Percentiles rank a stretch among this genome's conserved stretches.
Conservation (phyloP, 2,329 filamentous ascomycete species). For the Colletotrichum cereale region DNA sequence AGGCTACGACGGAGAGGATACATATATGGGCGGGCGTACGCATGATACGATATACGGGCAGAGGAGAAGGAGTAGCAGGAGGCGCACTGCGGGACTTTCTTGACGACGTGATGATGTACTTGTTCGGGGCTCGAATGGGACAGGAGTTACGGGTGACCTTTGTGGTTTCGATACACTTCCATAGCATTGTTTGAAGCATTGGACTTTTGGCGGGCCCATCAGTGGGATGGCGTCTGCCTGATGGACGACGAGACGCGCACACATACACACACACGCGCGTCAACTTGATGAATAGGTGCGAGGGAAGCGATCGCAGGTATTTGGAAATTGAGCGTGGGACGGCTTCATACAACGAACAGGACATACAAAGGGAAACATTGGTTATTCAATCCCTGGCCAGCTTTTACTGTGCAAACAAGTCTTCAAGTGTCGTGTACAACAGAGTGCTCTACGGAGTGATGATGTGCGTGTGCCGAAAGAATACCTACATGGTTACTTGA, state of each 20-base stretch:
- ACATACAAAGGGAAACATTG: not conserved
- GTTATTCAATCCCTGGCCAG: too few species aligned
- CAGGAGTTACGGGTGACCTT: slow-evolving; percentile 26
- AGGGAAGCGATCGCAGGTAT: not conserved
- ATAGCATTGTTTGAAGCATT: slow-evolving; percentile 31
- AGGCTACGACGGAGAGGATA: slow-evolving; percentile 18
- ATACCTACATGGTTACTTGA: slow-evolving; percentile 14
- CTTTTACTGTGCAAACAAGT: not conserved
- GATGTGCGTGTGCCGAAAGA: not conserved
- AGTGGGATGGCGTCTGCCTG: slow-evolving; percentile 17
- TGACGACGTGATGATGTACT: slow-evolving; percentile 39
- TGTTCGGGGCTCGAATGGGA: slow-evolving; percentile 31
- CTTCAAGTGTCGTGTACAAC: not conserved
- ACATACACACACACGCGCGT: not conserved
- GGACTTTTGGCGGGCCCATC: slow-evolving; percentile 20
- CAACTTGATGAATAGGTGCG: slow-evolving; percentile 3
- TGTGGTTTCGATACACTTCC: slow-evolving; percentile 26
- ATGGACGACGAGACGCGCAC: slow-evolving; percentile 17
- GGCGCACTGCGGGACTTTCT: slow-evolving; percentile 22
- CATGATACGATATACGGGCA: slow-evolving; percentile 36
- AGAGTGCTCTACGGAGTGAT: too few species aligned
- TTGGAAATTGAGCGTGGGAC: not conserved
- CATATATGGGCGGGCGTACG: not conserved
- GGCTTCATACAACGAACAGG: not conserved
- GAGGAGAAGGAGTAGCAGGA: slow-evolving; percentile 20